Evolutionary conservation across 257 asterid species (phyloP).

Genomic region (Plantago major): DNA sequence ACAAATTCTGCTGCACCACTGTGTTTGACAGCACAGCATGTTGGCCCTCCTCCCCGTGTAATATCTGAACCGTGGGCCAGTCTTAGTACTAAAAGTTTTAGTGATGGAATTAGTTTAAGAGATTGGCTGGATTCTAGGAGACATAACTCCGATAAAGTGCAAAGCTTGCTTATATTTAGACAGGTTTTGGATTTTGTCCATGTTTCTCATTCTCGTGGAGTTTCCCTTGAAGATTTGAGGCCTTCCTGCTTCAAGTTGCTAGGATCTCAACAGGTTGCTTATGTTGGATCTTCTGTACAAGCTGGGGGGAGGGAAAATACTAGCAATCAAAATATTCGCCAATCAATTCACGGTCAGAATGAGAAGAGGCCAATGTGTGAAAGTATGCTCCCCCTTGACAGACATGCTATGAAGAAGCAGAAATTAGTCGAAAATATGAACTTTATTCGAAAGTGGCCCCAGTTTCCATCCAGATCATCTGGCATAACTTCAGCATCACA

Average conservation of each 20-base stretch:
- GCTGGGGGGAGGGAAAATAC: constrained; percentile 28
- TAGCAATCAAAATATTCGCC: constrained; percentile 32
- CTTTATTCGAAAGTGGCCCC: constrained; percentile 53
- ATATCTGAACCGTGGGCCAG: constrained; percentile 29
- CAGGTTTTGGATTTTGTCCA: constrained; percentile 80
- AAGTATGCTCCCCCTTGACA: constrained; percentile 28
- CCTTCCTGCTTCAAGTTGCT: constrained; percentile 83
- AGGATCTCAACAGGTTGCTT: constrained; percentile 43
- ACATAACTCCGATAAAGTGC: constrained; percentile 47
- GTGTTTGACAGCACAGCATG: constrained; percentile 30
- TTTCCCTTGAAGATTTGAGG: constrained; percentile 50
- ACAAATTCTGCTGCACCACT: constrained; percentile 36
- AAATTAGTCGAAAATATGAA: constrained; percentile 43
- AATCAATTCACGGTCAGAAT: constrained; percentile 25
- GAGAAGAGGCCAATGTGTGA: constrained; percentile 47
- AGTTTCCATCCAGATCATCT: constrained; percentile 42
- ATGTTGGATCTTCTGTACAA: constrained; percentile 50
- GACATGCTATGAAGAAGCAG: constrained; percentile 49
- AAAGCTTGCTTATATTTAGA: constrained; percentile 64
- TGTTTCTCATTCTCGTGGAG: constrained; percentile 66
- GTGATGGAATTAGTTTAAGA: constrained; percentile 60
- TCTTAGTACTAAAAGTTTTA: constrained; percentile 24
- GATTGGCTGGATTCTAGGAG: constrained; percentile 63
- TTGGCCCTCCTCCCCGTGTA: constrained; percentile 32
- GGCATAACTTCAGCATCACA: constrained; percentile 31